Evolutionary conservation across 805 yeast species (phyloP), one percentile per base, ranked within the genome.

Genomic region (Debaryomyces castellii): DNA sequence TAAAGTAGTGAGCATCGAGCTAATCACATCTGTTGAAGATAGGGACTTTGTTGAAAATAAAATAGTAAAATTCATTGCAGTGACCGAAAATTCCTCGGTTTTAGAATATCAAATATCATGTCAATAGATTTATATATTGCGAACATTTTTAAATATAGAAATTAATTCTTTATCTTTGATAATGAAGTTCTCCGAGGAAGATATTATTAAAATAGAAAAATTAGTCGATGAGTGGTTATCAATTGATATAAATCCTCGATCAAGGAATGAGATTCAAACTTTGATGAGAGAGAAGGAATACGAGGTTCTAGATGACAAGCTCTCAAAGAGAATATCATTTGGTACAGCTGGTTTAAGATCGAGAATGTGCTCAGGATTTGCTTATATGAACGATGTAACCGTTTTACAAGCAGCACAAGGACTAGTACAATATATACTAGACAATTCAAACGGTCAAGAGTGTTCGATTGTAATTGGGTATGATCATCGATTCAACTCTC

Each of bases 311-410:
- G 79, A 77, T 38, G 59, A 60, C 32, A 71, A 86, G 41, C 69
- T 89, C 24, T 58, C 77, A 37, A 53, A 58, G n/a, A 66, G 96
- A 43, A 84, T 91, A 22, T 69, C 82, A 10, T 92, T 92, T 64
- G 98, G 98, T 0, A 92, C 98, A 0, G 97, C 98, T 2, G 98
- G 97, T 0, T 77, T 94, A 40, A 73, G 99, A 22, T 80, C 96
- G 1, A 69, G 75, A 18, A 90, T 94, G 97, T 91, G 83, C 50
- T 89, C 97, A 0, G 98, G 99, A 0, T 90, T 87, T 60, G 78
- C 81, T 43, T 79, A 90, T 53, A 87, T 94, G 92, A 92, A 94
- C 63, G 85, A 85, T 50, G 84, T 92, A 14, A 89, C 97, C 0
- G 86, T 92, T 1, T 59, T 89, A 38, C 98, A 92, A 67, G 91